Evolutionary conservation across 148 eudicot genomes (phyloP).

Genomic region (Vaccinium macrocarpon): DNA sequence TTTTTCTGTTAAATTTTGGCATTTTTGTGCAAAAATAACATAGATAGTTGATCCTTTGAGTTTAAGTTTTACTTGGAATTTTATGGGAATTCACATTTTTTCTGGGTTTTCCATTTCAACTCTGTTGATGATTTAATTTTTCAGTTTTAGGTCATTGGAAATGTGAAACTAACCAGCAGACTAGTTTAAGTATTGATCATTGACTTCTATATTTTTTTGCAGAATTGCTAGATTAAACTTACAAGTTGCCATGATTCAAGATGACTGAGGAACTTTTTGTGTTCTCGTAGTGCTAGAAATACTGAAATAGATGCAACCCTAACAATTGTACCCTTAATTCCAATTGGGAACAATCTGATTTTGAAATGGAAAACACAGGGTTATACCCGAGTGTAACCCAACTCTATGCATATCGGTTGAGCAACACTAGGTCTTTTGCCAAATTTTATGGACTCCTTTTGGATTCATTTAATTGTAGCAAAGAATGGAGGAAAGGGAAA

Average conservation of each 20-base stretch:
- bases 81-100: neutral
- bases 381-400: neutral
- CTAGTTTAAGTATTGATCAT: neutral
- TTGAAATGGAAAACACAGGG: slow-evolving; percentile 2
- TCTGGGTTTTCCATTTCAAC: neutral
- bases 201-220: neutral
- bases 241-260: neutral
- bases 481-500: slow-evolving; percentile 7
- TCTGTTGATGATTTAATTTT: neutral
- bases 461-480: neutral
- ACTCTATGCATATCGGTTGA: neutral
- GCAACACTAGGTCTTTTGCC: neutral
- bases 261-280: neutral
- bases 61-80: slow-evolving; percentile 8
- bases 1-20: slow-evolving; percentile 8
- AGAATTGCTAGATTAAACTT: neutral
- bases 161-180: neutral
- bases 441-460: neutral
- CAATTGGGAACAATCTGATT: neutral
- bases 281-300: neutral
- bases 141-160: slow-evolving; percentile 8
- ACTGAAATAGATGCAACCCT: neutral
- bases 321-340: neutral
- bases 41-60: neutral
- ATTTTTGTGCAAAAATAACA: neutral